phyloP scores from a whole-genome alignment of 371 early-diverging fungal species.

The Quaeritorhiza haematococci region DNA sequence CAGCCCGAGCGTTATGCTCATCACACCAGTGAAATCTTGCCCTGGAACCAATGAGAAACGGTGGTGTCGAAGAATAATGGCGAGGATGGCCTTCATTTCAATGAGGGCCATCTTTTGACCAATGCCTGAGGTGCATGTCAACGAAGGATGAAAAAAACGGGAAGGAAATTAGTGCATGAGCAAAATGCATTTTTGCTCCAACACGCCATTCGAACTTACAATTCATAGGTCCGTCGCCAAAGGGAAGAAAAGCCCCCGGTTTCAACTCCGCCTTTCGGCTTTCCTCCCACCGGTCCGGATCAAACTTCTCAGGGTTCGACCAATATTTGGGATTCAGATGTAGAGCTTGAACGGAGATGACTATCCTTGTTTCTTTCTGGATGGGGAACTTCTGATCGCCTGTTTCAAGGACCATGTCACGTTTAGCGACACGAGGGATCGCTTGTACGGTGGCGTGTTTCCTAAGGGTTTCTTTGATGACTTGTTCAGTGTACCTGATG shows the following conservation, averaged over 20 bases:
- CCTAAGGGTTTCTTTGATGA: background rate
- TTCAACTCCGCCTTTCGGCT: background rate
- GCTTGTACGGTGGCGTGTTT: background rate
- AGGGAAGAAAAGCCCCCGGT: conserved; percentile 21
- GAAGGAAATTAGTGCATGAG: too few species aligned
- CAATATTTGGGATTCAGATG: conserved; percentile 46
- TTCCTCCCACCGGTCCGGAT: conserved; percentile 48
- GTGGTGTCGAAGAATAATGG: background rate
- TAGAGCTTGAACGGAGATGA: conserved; percentile 31
- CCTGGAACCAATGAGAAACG: background rate
- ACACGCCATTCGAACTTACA: conserved; percentile 14
- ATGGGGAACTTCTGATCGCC: too few species aligned
- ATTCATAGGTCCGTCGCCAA: conserved; percentile 22
- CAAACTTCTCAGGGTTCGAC: conserved; percentile 41
- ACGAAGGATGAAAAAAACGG: too few species aligned
- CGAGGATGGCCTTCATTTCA: conserved; percentile 1
- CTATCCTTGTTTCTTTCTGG: background rate
- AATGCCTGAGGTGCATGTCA: background rate
- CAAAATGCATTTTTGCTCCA: too few species aligned
- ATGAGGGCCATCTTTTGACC: conserved; percentile 5
- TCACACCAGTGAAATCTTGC: background rate
- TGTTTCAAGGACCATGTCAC: background rate
- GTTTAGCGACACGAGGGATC: background rate
- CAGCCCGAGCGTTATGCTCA: background rate
- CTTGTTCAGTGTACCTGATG: background rate